phyloP scores from a whole-genome alignment of 2,329 filamentous ascomycete species.

The Pyrenophora graminea region DNA sequence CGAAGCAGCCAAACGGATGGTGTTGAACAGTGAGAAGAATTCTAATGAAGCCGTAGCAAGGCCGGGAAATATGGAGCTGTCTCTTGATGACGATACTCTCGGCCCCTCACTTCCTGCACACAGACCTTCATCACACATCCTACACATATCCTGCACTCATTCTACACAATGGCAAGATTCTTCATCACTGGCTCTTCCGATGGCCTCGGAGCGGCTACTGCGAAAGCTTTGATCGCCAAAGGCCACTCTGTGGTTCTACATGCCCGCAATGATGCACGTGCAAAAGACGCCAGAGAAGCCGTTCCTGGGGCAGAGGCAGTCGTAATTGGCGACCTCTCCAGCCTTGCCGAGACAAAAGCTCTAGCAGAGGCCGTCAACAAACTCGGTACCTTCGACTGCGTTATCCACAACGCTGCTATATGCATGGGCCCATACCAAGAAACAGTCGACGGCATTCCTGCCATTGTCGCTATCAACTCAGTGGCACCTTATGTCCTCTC shows the following conservation, averaged over 20 bases:
- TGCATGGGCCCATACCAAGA: conserved; percentile 51
- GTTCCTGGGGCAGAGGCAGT: conserved; percentile 58
- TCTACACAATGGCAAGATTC: conserved; percentile 51
- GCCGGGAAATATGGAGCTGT: too few species aligned
- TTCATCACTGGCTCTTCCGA: conserved; percentile 64
- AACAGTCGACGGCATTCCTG: conserved; percentile 54
- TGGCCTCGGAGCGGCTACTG: conserved; percentile 59
- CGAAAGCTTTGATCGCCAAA: conserved; percentile 54
- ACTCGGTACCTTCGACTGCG: conserved; percentile 57
- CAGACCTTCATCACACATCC: neutral
- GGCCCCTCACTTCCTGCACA: too few species aligned
- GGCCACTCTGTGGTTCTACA: conserved; percentile 63
- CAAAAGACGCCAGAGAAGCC: conserved; percentile 53
- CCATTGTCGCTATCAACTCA: conserved; percentile 60
- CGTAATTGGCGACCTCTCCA: conserved; percentile 59
- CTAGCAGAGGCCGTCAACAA: conserved; percentile 58
- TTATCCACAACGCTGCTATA: conserved; percentile 64
- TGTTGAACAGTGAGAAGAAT: neutral
- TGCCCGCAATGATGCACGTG: conserved; percentile 60
- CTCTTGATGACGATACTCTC: too few species aligned
- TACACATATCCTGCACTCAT: neutral
- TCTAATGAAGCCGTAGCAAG: neutral
- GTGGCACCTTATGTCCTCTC: conserved; percentile 63
- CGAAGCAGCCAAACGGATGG: neutral
- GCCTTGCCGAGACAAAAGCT: conserved; percentile 55